These are phyloP conservation scores for Hypoxylon rubiginosum DNA, from an alignment of 2,329 filamentous ascomycete species.

Conservation along the genomic window DNA sequence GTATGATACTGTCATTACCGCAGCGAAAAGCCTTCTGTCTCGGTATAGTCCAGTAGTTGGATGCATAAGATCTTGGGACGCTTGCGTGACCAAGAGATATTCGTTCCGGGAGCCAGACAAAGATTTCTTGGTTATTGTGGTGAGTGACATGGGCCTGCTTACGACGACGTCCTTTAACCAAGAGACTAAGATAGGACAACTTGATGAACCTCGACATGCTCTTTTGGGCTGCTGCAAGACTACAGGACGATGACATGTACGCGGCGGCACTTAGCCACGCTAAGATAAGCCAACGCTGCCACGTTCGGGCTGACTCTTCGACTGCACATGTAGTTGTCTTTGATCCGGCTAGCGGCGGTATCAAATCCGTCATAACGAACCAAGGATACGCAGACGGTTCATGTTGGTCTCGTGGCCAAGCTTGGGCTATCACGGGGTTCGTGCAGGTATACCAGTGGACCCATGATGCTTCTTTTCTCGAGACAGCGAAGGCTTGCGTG, in stretches of 20 bases:
- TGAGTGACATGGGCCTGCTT: constrained; percentile 41
- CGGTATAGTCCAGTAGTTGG: constrained; percentile 54
- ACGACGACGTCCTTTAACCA: neutral
- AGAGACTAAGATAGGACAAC: too few relatives aligned
- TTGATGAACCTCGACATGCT: constrained; percentile 60
- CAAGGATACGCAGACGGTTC: constrained; percentile 60
- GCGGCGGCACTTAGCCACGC: constrained; percentile 56
- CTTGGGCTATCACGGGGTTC: constrained; percentile 64
- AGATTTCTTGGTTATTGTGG: constrained; percentile 59
- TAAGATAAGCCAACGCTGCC: constrained; percentile 54
- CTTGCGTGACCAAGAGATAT: constrained; percentile 57
- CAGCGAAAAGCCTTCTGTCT: constrained; percentile 54
- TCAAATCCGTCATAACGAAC: constrained; percentile 60
- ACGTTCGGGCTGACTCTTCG: constrained; percentile 56
- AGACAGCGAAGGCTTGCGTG: constrained; percentile 58
- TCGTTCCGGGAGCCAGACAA: constrained; percentile 52
- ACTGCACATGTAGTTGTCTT: constrained; percentile 63
- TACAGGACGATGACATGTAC: constrained; percentile 44
- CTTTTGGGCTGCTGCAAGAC: constrained; percentile 57
- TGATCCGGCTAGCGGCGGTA: constrained; percentile 55
- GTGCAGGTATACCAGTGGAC: constrained; percentile 63
- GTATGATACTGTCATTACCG: constrained; percentile 52
- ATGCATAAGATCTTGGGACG: constrained; percentile 60
- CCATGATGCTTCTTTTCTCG: constrained; percentile 56
- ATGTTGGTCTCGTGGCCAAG: constrained; percentile 63